These are phyloP conservation scores for Suillus subalutaceus DNA, from an alignment of 768 basidiomycete genomes.

Conservation along the genomic window DNA sequence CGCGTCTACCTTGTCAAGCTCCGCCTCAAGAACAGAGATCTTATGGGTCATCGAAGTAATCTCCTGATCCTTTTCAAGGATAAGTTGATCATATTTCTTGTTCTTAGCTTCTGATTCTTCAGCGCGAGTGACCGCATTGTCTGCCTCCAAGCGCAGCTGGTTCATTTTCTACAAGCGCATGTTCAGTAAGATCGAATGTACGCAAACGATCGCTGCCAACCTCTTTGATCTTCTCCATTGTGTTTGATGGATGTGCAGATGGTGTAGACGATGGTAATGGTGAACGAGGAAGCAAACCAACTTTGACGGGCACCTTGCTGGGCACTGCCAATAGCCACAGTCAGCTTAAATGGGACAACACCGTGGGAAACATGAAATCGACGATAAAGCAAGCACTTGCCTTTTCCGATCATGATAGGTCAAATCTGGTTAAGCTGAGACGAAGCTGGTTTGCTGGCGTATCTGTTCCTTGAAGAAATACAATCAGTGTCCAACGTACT, in stretches of 20 bases:
- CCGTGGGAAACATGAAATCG: slow-evolving; percentile 36
- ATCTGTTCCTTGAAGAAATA: slow-evolving; percentile 7
- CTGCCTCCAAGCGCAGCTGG: slow-evolving; percentile 82
- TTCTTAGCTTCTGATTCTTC: slow-evolving; percentile 85
- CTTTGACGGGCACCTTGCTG: slow-evolving; percentile 9
- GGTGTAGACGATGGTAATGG: slow-evolving; percentile 10
- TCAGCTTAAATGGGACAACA: slow-evolving; percentile 26
- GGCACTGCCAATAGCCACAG: slow-evolving; percentile 19
- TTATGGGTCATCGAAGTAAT: slow-evolving; percentile 79
- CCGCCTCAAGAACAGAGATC: slow-evolving; percentile 61
- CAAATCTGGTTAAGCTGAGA: slow-evolving; percentile 4
- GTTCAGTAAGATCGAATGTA: slow-evolving; percentile 7
- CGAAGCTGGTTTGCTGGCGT: slow-evolving; percentile 1
- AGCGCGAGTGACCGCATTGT: slow-evolving; percentile 77
- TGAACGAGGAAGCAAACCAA: slow-evolving; percentile 17
- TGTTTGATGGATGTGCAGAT: slow-evolving; percentile 19
- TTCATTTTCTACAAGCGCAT: slow-evolving; percentile 64
- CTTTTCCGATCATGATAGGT: slow-evolving; percentile 37
- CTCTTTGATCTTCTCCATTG: slow-evolving; percentile 55
- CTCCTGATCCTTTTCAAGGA: slow-evolving; percentile 86
- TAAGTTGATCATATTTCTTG: slow-evolving; percentile 72
- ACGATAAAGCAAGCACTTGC: slow-evolving; percentile 20
- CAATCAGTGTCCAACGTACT: slow-evolving; percentile 8
- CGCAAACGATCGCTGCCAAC: slow-evolving; percentile 19
- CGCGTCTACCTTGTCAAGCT: slow-evolving; percentile 72